Evolutionary conservation across 129 eudicot species (phyloP).

Genomic region (Escallonia rubra): DNA sequence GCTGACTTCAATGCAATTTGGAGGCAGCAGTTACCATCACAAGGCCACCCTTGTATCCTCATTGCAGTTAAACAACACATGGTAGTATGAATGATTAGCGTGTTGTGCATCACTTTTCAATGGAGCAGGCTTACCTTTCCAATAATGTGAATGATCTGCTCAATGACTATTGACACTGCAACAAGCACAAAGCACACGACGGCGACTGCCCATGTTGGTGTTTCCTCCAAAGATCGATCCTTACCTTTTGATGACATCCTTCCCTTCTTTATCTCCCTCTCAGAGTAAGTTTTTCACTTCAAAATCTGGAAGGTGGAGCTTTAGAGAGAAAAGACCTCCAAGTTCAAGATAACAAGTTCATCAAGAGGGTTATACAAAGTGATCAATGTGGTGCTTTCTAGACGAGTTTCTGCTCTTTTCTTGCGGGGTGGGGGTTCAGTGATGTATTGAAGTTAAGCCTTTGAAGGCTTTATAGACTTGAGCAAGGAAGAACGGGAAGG

Average conservation of each 20-base stretch:
- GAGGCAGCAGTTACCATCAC: background rate
- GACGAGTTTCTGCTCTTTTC: background rate
- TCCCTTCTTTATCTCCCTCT: background rate
- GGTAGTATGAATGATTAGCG: background rate
- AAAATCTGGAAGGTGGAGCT: background rate
- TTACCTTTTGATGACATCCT: constrained; percentile 23
- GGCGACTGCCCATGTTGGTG: constrained; percentile 75
- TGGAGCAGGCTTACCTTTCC: constrained; percentile 30
- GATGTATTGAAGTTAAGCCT: too few relatives aligned
- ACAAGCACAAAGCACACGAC: constrained; percentile 49
- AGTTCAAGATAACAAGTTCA: background rate
- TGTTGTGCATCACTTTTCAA: background rate
- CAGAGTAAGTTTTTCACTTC: too few relatives aligned
- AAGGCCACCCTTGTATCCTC: too few relatives aligned
- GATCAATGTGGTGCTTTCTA: background rate
- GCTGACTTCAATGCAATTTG: too few relatives aligned
- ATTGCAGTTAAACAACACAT: background rate
- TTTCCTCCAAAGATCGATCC: constrained; percentile 44
- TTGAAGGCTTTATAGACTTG: background rate
- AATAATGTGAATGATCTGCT: constrained; percentile 32
- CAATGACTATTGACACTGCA: constrained; percentile 43
- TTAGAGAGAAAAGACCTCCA: background rate
- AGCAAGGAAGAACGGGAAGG: background rate
- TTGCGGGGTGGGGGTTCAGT: too few relatives aligned
- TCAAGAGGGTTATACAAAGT: background rate